Base-by-base conservation (phyloP, 2,329 filamentous ascomycete species). In the Nemania bipapillata region DNA sequence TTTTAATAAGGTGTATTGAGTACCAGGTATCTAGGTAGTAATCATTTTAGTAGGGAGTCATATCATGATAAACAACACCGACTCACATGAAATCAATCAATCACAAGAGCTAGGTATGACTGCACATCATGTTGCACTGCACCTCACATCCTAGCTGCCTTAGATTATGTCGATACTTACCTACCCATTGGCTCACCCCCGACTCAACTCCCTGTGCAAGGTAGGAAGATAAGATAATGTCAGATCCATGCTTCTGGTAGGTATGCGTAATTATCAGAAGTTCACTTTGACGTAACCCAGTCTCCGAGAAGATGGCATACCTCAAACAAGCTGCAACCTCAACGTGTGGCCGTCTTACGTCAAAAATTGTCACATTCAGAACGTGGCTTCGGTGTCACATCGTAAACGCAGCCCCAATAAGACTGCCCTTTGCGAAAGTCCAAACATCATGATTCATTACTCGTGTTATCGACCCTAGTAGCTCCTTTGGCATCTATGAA, bases 271-370 rank as follows among this genome's bases (percentile, higher is more conserved):
- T n/a, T 28, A 20, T 15, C 11, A 35, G 35, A 15, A 32, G 28
- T 32, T 54, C 50, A 54, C 22, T 32, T 54, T 54, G 50, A 35
- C 50, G 28, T 54, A 54, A 30, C 26, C 24, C 49, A 52, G 49
- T 11, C 28, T 4, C 28, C 20, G 12, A 4, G 35, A 45, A 45
- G n/a, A 20, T 53, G n/a, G 28, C 50, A 54, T 15, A 17, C 50
- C 32, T 17, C n/a, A 45, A 20, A n/a, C 3, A 8, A 22, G 8
- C 40, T 35, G 50, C 17, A 35, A 6, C 24, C 20, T 20, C 26
- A 30, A 42, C 32, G 7, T 40, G 32, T n/a, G n/a, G n/a, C n/a
- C 17, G 9, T 24, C 53, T 40, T 40, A 40, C 17, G 54, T 45
- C 8, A 15, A 20, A 42, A 22, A n/a, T 30, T 32, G 24, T 9